Evolutionary conservation across 1,284 basidiomycete species (phyloP), one percentile per base, ranked within the genome.

Genomic region (Papiliotrema terrestris): DNA sequence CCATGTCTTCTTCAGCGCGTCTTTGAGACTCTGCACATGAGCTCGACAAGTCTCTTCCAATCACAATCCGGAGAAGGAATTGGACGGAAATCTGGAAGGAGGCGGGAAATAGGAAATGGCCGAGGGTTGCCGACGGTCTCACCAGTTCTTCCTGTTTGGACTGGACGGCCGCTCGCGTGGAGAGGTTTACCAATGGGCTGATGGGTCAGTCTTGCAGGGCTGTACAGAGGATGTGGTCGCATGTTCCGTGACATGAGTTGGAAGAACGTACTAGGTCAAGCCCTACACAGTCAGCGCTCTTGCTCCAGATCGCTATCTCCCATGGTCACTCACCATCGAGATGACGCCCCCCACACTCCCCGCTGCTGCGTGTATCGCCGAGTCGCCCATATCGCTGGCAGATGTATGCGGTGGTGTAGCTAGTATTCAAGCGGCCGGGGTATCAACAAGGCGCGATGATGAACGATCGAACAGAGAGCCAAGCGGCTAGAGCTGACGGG

Each of bases 81-180:
- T 32, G 29, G 5, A 32, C 11, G 29, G 29, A 32, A 11, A 11
- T 5, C 5, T n/a, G 15, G 41, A 35, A 38, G 22, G 23, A 17
- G 37, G 20, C 19, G 17, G 37, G 39, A 8, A 29, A 22, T 36
- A 23, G 38, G 41, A 51, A 2, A 5, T n/a, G n/a, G 26, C n/a
- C 8, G 32, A 56, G 20, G 39, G 19, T 45, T 25, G 25, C 15
- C 19, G 17, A 32, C 23, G 20, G 11, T 65, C 68, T 57, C 26
- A 73, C 69, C 19, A 69, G 51, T 36, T 71, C 56, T 41, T 67
- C 64, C 58, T 84, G 87, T 78, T 86, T 89, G 1, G 87, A 87
- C 66, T 92, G 87, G 8, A 98, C 91, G 8, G 94, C 94, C 1
- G 93, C 91, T 47, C 94, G 84, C 1, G 93, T 98, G 3, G 91